phyloP scores from a whole-genome alignment of 257 asterid species.

The Prunella vulgaris region DNA sequence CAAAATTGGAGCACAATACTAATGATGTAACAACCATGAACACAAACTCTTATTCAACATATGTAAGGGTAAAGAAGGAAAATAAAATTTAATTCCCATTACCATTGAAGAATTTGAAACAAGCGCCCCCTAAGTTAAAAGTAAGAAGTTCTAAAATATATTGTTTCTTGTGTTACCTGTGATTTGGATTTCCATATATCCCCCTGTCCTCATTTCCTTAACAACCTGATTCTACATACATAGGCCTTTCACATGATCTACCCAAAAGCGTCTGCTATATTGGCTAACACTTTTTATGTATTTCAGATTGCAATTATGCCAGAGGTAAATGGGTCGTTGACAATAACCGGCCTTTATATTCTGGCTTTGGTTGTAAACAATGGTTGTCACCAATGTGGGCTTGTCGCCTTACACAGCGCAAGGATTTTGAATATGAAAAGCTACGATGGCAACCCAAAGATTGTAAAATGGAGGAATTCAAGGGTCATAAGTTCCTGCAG shows the following conservation, averaged over 20 bases:
- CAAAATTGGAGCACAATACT: no score
- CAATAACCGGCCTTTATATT: conserved; percentile 63
- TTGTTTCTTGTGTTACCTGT: conserved; percentile 1
- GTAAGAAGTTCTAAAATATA: neutral
- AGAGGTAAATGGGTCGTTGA: conserved; percentile 85
- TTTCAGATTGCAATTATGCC: conserved; percentile 68
- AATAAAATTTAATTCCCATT: no score
- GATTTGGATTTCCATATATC: conserved; percentile 9
- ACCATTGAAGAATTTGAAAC: no score
- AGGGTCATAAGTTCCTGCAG: conserved; percentile 55
- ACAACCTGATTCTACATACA: conserved; percentile 1
- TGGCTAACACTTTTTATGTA: conserved; percentile 16
- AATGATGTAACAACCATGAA: no score
- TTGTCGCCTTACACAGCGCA: conserved; percentile 85
- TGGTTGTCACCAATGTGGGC: conserved; percentile 99
- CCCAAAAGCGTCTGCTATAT: neutral
- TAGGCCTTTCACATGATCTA: neutral
- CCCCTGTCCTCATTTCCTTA: neutral
- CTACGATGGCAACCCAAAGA: conserved; percentile 76
- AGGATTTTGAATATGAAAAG: conserved; percentile 82
- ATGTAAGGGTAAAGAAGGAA: no score
- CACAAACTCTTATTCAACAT: no score
- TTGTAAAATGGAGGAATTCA: conserved; percentile 70
- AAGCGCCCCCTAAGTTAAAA: no score
- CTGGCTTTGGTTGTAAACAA: conserved; percentile 82